A percentile compares a stretch with the other conserved stretches of the same genome.
phyloP scores from a whole-genome alignment of 805 yeast genomes.

The Sugiyamaella americana region DNA sequence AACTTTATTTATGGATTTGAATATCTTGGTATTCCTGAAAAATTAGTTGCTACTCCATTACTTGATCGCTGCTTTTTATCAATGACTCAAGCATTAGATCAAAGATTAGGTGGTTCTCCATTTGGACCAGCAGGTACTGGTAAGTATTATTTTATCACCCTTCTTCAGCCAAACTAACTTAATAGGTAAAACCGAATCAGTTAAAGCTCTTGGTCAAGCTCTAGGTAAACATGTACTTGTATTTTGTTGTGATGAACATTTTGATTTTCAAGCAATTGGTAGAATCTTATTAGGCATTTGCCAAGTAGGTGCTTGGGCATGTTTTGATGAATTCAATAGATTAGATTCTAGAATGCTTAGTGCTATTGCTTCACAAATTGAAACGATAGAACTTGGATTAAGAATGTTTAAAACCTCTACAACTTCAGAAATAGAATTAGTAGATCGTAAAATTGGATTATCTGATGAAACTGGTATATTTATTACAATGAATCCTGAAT shows the following conservation, averaged over 20 bases:
- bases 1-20: constrained; percentile 67
- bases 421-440: constrained; percentile 21
- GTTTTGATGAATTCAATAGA: constrained; percentile 93
- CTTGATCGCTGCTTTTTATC: constrained; percentile 57
- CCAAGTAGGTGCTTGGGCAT: constrained; percentile 87
- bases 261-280: constrained; percentile 73
- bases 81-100: constrained; percentile 68
- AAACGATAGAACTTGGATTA: constrained; percentile 57
- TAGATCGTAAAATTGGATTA: constrained; percentile 21
- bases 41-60: constrained; percentile 71
- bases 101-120: constrained; percentile 79
- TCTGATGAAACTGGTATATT: constrained; percentile 51
- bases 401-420: constrained; percentile 10
- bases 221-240: constrained; percentile 79
- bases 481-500: constrained; percentile 87
- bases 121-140: constrained; percentile 98
- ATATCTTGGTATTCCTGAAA: constrained; percentile 68
- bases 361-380: constrained; percentile 79
- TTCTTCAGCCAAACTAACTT: constrained; percentile 1
- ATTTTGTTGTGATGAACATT: constrained; percentile 86
- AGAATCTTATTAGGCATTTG: constrained; percentile 74
- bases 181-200: constrained; percentile 66
- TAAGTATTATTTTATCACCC: constrained; percentile 4
- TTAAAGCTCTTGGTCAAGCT: constrained; percentile 74
- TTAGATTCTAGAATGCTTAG: constrained; percentile 65